Conservation (phyloP, 768 basidiomycete genomes). For the Russula lepida region DNA sequence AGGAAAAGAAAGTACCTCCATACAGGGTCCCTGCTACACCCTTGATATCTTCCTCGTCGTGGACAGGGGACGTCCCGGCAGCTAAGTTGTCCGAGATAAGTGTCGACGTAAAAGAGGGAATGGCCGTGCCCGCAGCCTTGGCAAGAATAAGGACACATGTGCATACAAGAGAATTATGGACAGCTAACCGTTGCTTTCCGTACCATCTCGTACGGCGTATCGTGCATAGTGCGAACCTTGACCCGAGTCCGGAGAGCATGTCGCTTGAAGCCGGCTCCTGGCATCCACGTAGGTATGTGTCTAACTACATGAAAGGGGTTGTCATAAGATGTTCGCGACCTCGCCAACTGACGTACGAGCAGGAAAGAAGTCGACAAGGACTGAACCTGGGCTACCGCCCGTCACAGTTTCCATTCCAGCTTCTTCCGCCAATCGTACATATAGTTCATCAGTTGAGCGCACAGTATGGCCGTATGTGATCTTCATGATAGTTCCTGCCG, state of each 20-base stretch:
- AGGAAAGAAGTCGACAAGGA: conserved; percentile 31
- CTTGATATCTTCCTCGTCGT: conserved; percentile 21
- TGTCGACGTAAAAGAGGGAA: conserved; percentile 19
- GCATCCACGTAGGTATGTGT: conserved; percentile 20
- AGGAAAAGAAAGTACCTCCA: conserved; percentile 8
- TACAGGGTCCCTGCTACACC: conserved; percentile 20
- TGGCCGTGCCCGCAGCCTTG: conserved; percentile 20
- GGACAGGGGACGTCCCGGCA: neutral
- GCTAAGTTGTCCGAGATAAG: conserved; percentile 17
- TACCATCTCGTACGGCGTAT: conserved; percentile 21
- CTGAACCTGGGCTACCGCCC: conserved; percentile 24
- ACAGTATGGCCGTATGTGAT: conserved; percentile 30
- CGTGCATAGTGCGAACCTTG: conserved; percentile 20
- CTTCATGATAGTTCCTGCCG: conserved; percentile 27
- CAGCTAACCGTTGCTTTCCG: conserved; percentile 11
- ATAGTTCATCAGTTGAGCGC: conserved; percentile 26
- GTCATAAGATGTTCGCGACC: neutral
- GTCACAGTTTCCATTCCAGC: conserved; percentile 22
- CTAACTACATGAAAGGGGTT: conserved; percentile 1
- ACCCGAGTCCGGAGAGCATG: conserved; percentile 17
- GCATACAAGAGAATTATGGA: neutral
- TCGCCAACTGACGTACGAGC: conserved; percentile 22
- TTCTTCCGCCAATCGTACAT: conserved; percentile 26
- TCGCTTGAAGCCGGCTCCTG: conserved; percentile 22
- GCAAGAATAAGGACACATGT: neutral